phyloP scores from a whole-genome alignment of 169 alveolate species.

The Plasmodium inui region DNA sequence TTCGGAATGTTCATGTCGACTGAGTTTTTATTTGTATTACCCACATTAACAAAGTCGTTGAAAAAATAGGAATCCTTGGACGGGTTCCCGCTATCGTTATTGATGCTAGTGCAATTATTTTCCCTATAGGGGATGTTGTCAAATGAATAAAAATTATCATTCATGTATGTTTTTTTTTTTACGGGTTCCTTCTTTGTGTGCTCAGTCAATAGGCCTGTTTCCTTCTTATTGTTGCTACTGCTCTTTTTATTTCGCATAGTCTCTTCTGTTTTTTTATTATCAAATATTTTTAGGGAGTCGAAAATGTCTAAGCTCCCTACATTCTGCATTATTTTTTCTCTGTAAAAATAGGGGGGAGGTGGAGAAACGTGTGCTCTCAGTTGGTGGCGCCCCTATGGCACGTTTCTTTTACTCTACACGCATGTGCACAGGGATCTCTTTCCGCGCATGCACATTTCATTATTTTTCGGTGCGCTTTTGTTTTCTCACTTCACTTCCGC shows the following conservation, averaged over 20 bases:
- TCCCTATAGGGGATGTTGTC: background rate
- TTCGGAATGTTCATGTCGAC: background rate
- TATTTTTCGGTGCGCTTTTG: background rate
- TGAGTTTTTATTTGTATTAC: background rate
- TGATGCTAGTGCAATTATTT: background rate
- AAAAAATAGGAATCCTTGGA: constrained; percentile 39
- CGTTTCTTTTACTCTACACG: background rate
- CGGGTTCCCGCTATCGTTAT: background rate
- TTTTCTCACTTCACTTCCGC: constrained; percentile 9
- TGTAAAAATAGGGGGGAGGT: background rate
- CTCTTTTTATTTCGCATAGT: constrained; percentile 10
- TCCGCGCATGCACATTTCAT: background rate
- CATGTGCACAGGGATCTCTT: background rate
- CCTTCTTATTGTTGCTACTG: background rate
- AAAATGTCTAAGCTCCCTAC: constrained; percentile 28
- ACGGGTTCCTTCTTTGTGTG: background rate
- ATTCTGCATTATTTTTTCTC: background rate
- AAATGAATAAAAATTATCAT: constrained; percentile 27
- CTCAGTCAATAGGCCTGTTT: background rate
- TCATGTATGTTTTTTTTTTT: constrained; percentile 2
- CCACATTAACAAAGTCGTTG: constrained; percentile 12
- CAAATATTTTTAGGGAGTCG: constrained; percentile 41
- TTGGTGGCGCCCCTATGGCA: background rate
- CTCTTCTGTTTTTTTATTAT: constrained; percentile 15
- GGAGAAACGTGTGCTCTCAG: background rate